Conservation (phyloP, 306 rosid genomes). For the Nissolia schottii region DNA sequence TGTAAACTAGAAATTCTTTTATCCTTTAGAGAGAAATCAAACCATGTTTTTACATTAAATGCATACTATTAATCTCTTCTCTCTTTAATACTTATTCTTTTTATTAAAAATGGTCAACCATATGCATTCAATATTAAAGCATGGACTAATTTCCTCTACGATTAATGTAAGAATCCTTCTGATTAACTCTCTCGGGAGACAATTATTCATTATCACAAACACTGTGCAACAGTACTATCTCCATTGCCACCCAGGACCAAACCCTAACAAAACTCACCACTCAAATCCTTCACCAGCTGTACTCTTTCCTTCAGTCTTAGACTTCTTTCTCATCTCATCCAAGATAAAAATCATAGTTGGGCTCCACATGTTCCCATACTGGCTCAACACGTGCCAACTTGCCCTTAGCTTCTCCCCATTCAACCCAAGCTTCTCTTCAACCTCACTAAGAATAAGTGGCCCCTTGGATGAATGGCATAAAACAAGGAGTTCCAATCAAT, state of each 20-base stretch:
- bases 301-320: background rate
- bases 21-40: too few species aligned
- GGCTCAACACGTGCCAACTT: constrained; percentile 2
- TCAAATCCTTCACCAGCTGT: constrained; percentile 11
- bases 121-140: too few species aligned
- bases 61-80: too few species aligned
- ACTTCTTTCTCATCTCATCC: constrained; percentile 26
- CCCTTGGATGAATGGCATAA: constrained; percentile 1
- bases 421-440: constrained; percentile 11
- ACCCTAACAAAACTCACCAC: constrained; percentile 8
- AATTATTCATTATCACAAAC: too few species aligned
- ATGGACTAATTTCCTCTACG: too few species aligned
- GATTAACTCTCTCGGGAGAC: too few species aligned
- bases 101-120: too few species aligned
- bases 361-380: constrained; percentile 22
- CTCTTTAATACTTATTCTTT: too few species aligned
- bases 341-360: background rate
- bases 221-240: too few species aligned
- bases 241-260: background rate
- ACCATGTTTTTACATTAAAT: too few species aligned
- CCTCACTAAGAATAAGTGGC: background rate
- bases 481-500: constrained; percentile 14
- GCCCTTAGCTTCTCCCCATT: background rate
- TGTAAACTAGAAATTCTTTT: too few species aligned
- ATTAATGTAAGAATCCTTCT: too few species aligned